Evolutionary conservation across 164 flowering plant genomes (phyloP).

Genomic region (Taxillus chinensis): DNA sequence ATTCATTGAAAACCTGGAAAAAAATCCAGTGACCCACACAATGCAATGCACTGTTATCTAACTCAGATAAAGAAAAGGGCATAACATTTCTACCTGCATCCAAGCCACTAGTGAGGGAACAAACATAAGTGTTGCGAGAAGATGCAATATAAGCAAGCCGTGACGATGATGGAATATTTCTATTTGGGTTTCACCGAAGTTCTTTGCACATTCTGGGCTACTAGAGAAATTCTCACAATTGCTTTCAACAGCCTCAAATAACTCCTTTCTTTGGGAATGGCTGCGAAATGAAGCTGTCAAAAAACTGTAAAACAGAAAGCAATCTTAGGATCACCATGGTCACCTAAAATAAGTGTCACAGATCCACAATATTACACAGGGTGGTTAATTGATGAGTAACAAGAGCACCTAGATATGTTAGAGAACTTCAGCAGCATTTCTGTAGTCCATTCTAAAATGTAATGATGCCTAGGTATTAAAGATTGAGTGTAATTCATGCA

Average conservation of each 20-base stretch:
- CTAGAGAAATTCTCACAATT: slow-evolving; percentile 28
- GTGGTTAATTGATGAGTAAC: too few relatives aligned
- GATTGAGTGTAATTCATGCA: too few relatives aligned
- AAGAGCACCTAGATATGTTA: too few relatives aligned
- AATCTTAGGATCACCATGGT: slow-evolving; percentile 13
- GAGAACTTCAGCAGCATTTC: too few relatives aligned
- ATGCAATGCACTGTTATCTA: not conserved
- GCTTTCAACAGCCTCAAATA: slow-evolving; percentile 21
- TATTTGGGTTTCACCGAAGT: slow-evolving; percentile 66
- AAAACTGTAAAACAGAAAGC: slow-evolving; percentile 46
- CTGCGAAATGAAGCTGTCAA: slow-evolving; percentile 84
- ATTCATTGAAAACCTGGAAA: too few relatives aligned
- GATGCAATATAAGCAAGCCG: slow-evolving; percentile 69
- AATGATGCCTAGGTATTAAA: too few relatives aligned
- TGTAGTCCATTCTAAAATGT: too few relatives aligned
- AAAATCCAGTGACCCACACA: not conserved
- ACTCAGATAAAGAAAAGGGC: not conserved
- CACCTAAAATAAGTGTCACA: not conserved
- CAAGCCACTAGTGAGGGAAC: slow-evolving; percentile 83
- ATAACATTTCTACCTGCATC: slow-evolving; percentile 52
- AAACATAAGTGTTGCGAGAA: slow-evolving; percentile 70
- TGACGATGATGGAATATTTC: slow-evolving; percentile 81
- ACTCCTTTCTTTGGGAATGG: slow-evolving; percentile 39
- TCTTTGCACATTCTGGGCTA: slow-evolving; percentile 44
- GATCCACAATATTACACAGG: not conserved